phyloP scores from a whole-genome alignment of 352 stramenopile genomes.

The Globisporangium irregulare region DNA sequence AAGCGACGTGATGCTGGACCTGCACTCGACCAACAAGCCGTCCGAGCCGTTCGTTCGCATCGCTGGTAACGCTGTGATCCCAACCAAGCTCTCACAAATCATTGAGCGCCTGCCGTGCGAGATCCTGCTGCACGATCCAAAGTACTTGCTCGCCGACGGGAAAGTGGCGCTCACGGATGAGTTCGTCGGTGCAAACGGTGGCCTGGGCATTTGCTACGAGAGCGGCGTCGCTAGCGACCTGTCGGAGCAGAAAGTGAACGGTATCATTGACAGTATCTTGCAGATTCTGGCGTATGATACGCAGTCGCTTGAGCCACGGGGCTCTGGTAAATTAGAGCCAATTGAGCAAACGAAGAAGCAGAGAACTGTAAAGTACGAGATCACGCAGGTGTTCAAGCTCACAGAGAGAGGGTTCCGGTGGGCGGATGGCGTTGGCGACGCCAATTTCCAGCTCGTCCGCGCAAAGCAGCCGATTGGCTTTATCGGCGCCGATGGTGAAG shows the following conservation, averaged over 20 bases:
- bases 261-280: constrained; percentile 38
- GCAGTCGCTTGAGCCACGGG: constrained; percentile 22
- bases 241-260: constrained; percentile 40
- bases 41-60: constrained; percentile 66
- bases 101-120: constrained; percentile 41
- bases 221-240: constrained; percentile 59
- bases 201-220: constrained; percentile 68
- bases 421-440: constrained; percentile 45
- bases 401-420: constrained; percentile 52
- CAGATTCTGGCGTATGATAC: constrained; percentile 51
- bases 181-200: constrained; percentile 55
- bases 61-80: constrained; percentile 35
- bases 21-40: constrained; percentile 80
- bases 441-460: constrained; percentile 57
- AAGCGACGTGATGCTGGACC: constrained; percentile 63
- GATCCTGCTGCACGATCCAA: constrained; percentile 64
- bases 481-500: constrained; percentile 29
- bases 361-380: constrained; percentile 29
- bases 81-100: constrained; percentile 25
- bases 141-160: constrained; percentile 52
- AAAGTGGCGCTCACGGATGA: constrained; percentile 67
- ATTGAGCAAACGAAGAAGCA: neutral
- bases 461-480: constrained; percentile 44
- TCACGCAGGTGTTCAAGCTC: constrained; percentile 66
- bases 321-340: neutral